Percentiles rank a stretch among this genome's conserved stretches.
phyloP scores from a whole-genome alignment of 1,139 yeast species.

The Pichia terricola region DNA sequence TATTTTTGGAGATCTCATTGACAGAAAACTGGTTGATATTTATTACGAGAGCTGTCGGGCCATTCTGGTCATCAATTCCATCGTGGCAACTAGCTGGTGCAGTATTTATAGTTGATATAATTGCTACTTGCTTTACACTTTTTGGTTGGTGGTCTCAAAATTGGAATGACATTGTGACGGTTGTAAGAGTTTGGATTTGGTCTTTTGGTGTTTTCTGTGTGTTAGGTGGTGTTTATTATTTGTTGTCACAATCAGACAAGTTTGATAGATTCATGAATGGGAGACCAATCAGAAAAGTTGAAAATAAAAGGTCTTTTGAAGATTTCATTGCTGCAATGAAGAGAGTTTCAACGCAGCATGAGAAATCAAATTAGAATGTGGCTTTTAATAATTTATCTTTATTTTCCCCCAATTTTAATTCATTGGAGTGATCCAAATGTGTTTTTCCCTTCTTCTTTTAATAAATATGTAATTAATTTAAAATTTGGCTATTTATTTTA shows the following conservation, averaged over 20 bases:
- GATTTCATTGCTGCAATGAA: constrained; percentile 96
- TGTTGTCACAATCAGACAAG: constrained; percentile 77
- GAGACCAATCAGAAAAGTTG: constrained; percentile 56
- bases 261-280: constrained; percentile 95
- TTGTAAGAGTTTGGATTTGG: constrained; percentile 89
- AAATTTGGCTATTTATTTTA: neutral
- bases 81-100: constrained; percentile 95
- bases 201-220: constrained; percentile 94
- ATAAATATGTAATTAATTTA: no score
- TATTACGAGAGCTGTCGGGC: constrained; percentile 91
- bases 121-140: constrained; percentile 82
- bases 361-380: constrained; percentile 36
- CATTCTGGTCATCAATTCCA: constrained; percentile 88
- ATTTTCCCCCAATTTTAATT: no score
- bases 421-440: no score
- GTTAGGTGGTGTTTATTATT: constrained; percentile 93
- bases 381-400: neutral
- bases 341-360: constrained; percentile 98
- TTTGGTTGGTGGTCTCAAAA: constrained; percentile 98
- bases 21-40: constrained; percentile 96
- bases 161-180: constrained; percentile 94
- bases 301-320: constrained; percentile 73
- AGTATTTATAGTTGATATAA: constrained; percentile 75
- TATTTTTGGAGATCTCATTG: constrained; percentile 85
- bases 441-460: neutral